A percentile compares a stretch with the other conserved stretches of the same genome.
These are phyloP conservation scores for Plasmodium vivax DNA, from an alignment of 169 alveolate species.

Conservation along the genomic window DNA sequence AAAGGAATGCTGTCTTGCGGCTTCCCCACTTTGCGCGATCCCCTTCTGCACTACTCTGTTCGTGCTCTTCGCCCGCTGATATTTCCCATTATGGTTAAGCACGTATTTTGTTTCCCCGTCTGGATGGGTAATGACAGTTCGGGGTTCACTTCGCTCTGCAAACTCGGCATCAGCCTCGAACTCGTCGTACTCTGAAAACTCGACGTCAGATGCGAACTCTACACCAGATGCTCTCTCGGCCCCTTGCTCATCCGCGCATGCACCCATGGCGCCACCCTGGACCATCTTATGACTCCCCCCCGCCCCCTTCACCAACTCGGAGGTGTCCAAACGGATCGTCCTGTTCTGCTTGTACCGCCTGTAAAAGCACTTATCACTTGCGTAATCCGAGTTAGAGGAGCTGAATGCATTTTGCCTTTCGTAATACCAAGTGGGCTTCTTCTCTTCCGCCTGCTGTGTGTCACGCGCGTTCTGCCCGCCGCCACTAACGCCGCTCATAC, in stretches of 20 bases:
- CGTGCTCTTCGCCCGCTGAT: background rate
- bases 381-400: constrained; percentile 26
- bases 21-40: background rate
- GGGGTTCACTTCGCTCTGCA: background rate
- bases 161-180: too few species aligned
- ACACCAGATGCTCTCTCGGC: background rate
- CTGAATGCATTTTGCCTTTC: background rate
- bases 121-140: background rate
- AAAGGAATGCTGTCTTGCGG: background rate
- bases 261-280: background rate
- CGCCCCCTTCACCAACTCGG: background rate
- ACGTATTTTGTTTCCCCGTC: background rate
- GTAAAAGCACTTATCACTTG: constrained; percentile 22
- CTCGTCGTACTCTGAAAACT: background rate
- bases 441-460: background rate
- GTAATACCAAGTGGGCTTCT: background rate
- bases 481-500: background rate
- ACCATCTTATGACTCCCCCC: background rate
- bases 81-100: background rate
- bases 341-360: constrained; percentile 2
- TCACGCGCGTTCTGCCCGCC: background rate
- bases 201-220: background rate
- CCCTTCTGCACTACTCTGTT: background rate
- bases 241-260: background rate
- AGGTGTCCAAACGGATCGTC: background rate